Conservation (phyloP, 306 rosid species). For the Prunus kanzakura region DNA sequence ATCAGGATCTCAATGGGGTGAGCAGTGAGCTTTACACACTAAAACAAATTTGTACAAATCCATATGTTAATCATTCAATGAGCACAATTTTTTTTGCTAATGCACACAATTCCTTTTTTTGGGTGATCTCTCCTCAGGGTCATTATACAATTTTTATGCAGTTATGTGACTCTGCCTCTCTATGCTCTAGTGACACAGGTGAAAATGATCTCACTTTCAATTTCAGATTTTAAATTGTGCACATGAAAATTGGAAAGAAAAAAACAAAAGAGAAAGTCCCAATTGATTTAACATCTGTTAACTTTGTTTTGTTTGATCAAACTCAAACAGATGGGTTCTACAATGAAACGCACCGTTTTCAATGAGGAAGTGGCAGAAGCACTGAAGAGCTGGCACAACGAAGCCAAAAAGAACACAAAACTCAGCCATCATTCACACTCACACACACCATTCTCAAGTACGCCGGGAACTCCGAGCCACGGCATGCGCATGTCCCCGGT, state of each 20-base stretch:
- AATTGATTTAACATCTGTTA: neutral
- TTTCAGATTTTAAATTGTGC: too few species aligned
- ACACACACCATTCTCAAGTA: conserved; percentile 53
- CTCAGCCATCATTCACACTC: conserved; percentile 32
- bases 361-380: conserved; percentile 53
- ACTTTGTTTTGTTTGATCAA: conserved; percentile 1
- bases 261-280: too few species aligned
- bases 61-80: neutral
- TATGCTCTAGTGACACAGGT: conserved; percentile 96
- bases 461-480: conserved; percentile 49
- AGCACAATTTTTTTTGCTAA: neutral
- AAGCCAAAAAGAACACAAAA: conserved; percentile 41
- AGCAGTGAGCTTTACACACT: conserved; percentile 34
- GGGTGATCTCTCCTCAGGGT: conserved; percentile 51
- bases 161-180: conserved; percentile 85
- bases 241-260: too few species aligned
- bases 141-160: conserved; percentile 65
- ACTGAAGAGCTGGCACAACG: conserved; percentile 50
- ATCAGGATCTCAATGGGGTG: conserved; percentile 64
- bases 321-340: conserved; percentile 61
- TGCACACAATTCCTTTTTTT: neutral
- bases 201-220: neutral
- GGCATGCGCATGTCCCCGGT: conserved; percentile 70
- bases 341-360: conserved; percentile 64
- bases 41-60: neutral